A percentile compares a stretch with the other conserved stretches of the same genome.
These are phyloP conservation scores for Leishmania mexicana DNA, from an alignment of 208 protist species.

Conservation along the genomic window DNA sequence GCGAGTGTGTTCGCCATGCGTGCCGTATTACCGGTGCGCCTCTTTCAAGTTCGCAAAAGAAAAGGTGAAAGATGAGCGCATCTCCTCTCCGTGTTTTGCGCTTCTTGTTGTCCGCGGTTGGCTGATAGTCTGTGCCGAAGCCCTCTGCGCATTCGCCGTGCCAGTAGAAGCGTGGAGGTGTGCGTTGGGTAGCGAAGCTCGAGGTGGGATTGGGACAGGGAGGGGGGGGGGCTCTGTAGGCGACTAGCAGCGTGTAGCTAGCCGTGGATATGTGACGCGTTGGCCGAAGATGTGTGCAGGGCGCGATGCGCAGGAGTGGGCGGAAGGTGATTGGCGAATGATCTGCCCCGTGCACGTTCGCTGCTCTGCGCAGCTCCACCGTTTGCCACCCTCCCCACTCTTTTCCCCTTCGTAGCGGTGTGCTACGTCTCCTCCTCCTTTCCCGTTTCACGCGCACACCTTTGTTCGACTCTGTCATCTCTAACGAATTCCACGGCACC, in stretches of 20 bases:
- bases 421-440: neutral
- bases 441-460: neutral
- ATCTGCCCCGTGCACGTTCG: neutral
- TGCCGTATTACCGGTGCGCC: neutral
- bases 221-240: neutral
- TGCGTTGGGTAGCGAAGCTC: neutral
- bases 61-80: neutral
- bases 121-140: neutral
- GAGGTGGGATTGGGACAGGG: neutral
- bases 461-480: neutral
- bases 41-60: neutral
- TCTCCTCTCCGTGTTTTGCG: neutral
- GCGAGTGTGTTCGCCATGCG: neutral
- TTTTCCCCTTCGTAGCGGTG: neutral
- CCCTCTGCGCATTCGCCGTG: neutral
- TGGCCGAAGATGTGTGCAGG: neutral
- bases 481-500: neutral
- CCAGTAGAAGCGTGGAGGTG: neutral
- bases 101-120: neutral
- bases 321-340: neutral
- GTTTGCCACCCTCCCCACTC: neutral
- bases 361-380: neutral
- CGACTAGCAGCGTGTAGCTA: neutral
- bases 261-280: neutral
- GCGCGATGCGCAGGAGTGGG: neutral